These are phyloP conservation scores for Microcos paniculata DNA, from an alignment of 345 rosid species.

Conservation along the genomic window DNA sequence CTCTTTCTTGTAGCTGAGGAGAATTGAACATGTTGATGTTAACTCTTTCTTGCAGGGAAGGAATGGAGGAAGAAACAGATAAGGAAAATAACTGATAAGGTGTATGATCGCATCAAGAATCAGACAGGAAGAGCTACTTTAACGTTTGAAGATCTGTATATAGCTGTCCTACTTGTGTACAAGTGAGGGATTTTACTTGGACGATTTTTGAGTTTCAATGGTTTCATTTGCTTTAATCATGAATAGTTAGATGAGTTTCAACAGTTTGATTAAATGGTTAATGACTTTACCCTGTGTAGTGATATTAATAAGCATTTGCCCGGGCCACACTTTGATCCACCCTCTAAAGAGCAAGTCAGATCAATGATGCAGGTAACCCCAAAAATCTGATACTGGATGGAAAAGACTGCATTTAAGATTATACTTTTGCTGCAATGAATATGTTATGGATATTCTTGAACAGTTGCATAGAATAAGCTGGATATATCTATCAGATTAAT, in stretches of 20 bases:
- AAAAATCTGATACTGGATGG: background rate
- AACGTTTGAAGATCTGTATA: slow-evolving; percentile 81
- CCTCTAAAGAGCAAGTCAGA: slow-evolving; percentile 63
- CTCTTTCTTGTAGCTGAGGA: background rate
- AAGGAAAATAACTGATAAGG: slow-evolving; percentile 60
- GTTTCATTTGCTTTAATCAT: background rate
- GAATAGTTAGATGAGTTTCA: background rate
- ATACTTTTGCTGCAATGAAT: background rate
- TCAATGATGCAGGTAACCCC: slow-evolving; percentile 57
- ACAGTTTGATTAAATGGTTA: background rate
- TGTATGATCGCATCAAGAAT: slow-evolving; percentile 48
- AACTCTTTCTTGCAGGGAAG: slow-evolving; percentile 51
- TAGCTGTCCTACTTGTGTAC: slow-evolving; percentile 80
- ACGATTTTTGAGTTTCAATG: background rate
- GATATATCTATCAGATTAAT: background rate
- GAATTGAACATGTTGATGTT: background rate
- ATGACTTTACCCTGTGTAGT: slow-evolving; percentile 32
- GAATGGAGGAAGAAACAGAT: slow-evolving; percentile 79
- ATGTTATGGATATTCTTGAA: background rate
- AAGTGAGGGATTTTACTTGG: slow-evolving; percentile 44
- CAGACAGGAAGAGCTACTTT: slow-evolving; percentile 56
- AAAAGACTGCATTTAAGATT: background rate
- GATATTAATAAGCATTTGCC: slow-evolving; percentile 88
- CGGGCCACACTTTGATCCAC: slow-evolving; percentile 97
- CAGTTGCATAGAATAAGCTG: background rate